These are phyloP conservation scores for Maudiozyma turicensis DNA, from an alignment of 805 yeast species.

Conservation along the genomic window DNA sequence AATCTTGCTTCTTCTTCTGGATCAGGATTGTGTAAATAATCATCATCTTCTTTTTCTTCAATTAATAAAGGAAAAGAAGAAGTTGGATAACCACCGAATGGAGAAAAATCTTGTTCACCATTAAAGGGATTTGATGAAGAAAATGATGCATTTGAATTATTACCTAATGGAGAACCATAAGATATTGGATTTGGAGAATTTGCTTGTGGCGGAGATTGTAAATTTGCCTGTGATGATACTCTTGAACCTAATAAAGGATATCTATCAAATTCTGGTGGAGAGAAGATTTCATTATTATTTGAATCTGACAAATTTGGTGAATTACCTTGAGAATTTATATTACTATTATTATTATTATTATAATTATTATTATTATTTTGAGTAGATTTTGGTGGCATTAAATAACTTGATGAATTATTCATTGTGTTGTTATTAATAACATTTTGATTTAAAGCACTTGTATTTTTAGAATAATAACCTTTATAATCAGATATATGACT, in stretches of 20 bases:
- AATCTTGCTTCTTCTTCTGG: slow-evolving; percentile 84
- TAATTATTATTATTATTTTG: not conserved
- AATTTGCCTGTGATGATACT: slow-evolving; percentile 41
- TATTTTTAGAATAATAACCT: slow-evolving; percentile 25
- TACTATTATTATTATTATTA: not conserved
- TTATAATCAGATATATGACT: slow-evolving; percentile 18
- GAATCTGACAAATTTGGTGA: not conserved
- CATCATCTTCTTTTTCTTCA: slow-evolving; percentile 93
- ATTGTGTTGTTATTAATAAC: not conserved
- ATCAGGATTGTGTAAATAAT: slow-evolving; percentile 91
- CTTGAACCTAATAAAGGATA: slow-evolving; percentile 57
- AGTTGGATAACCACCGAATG: slow-evolving; percentile 96
- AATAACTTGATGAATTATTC: not conserved
- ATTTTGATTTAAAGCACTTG: slow-evolving; percentile 4
- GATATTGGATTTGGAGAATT: slow-evolving; percentile 3
- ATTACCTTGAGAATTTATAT: not conserved
- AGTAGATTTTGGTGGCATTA: slow-evolving; percentile 1
- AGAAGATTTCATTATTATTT: slow-evolving; percentile 17
- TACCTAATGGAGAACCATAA: not conserved
- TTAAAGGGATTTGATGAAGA: slow-evolving; percentile 18
- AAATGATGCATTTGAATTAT: slow-evolving; percentile 23
- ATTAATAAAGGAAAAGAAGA: slow-evolving; percentile 83
- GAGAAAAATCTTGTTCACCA: slow-evolving; percentile 58
- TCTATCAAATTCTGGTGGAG: slow-evolving; percentile 56
- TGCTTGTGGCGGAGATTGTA: not conserved